These are phyloP conservation scores for Lumnitzera littorea DNA, from an alignment of 345 rosid species.

Conservation along the genomic window DNA sequence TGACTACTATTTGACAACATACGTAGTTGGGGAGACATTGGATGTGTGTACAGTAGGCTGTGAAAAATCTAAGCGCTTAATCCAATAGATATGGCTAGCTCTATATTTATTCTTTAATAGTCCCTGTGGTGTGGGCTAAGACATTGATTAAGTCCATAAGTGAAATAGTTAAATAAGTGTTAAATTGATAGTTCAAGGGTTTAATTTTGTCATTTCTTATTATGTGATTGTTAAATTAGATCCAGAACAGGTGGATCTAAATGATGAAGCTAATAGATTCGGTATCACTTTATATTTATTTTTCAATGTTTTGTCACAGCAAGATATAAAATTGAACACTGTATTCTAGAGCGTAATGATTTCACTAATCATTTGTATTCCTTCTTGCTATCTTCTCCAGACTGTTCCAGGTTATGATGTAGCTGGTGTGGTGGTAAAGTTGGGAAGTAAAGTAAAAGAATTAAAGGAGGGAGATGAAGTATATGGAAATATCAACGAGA, in stretches of 20 bases:
- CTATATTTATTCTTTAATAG: too few relatives aligned
- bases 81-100: too few relatives aligned
- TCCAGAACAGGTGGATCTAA: too few relatives aligned
- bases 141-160: too few relatives aligned
- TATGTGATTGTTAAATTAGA: background rate
- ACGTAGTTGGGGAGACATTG: too few relatives aligned
- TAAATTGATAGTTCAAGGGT: background rate
- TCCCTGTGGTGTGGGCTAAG: too few relatives aligned
- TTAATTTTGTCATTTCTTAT: background rate
- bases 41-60: too few relatives aligned
- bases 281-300: background rate
- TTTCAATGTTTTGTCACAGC: background rate
- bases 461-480: constrained; percentile 85
- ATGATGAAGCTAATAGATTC: too few relatives aligned
- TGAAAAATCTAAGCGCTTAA: too few relatives aligned
- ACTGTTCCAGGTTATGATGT: constrained; percentile 97
- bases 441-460: constrained; percentile 63
- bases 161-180: too few relatives aligned
- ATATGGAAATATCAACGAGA: constrained; percentile 86
- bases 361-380: background rate
- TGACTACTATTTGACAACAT: too few relatives aligned
- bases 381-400: constrained; percentile 24
- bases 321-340: background rate
- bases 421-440: constrained; percentile 79
- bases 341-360: background rate